Evolutionary conservation across 352 stramenopile species (phyloP).

Genomic region (Globisporangium perplexum): DNA sequence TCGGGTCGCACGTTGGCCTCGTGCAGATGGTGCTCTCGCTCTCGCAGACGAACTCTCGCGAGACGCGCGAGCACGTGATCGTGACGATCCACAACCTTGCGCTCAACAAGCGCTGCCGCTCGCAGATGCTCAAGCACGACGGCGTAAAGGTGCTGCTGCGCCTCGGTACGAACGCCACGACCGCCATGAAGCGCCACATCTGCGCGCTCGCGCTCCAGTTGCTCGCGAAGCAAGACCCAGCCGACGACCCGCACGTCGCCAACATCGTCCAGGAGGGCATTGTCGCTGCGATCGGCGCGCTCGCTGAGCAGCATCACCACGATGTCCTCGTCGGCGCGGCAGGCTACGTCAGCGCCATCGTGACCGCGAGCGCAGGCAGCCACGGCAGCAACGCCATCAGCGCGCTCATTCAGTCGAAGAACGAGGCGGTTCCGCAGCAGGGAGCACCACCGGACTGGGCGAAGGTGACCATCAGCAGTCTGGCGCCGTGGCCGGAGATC

Average conservation of each 20-base stretch:
- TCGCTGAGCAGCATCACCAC: slow-evolving; percentile 57
- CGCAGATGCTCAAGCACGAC: slow-evolving; percentile 70
- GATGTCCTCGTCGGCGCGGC: slow-evolving; percentile 38
- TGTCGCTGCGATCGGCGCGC: slow-evolving; percentile 46
- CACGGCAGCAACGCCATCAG: slow-evolving; percentile 13
- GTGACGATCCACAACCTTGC: slow-evolving; percentile 66
- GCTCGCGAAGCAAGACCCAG: slow-evolving; percentile 37
- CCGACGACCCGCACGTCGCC: slow-evolving; percentile 37
- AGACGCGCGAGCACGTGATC: slow-evolving; percentile 66
- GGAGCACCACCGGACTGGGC: slow-evolving; percentile 51
- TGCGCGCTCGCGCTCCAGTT: slow-evolving; percentile 56
- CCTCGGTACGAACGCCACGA: slow-evolving; percentile 33
- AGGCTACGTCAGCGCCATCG: slow-evolving; percentile 18
- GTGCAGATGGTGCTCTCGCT: slow-evolving; percentile 58
- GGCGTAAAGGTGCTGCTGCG: slow-evolving; percentile 66
- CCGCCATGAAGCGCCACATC: slow-evolving; percentile 55
- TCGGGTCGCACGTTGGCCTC: slow-evolving; percentile 40
- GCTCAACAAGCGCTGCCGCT: slow-evolving; percentile 41
- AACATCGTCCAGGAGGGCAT: slow-evolving; percentile 72
- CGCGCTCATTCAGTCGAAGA: slow-evolving; percentile 14
- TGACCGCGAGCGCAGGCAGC: not conserved
- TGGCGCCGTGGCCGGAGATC: slow-evolving; percentile 46
- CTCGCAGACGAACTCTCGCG: slow-evolving; percentile 28
- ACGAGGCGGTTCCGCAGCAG: slow-evolving; percentile 35
- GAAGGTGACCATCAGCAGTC: slow-evolving; percentile 42